Percentiles rank a stretch among this genome's conserved stretches.
Conservation (phyloP, 352 stramenopile species). For the Globisporangium cylindrosporum region DNA sequence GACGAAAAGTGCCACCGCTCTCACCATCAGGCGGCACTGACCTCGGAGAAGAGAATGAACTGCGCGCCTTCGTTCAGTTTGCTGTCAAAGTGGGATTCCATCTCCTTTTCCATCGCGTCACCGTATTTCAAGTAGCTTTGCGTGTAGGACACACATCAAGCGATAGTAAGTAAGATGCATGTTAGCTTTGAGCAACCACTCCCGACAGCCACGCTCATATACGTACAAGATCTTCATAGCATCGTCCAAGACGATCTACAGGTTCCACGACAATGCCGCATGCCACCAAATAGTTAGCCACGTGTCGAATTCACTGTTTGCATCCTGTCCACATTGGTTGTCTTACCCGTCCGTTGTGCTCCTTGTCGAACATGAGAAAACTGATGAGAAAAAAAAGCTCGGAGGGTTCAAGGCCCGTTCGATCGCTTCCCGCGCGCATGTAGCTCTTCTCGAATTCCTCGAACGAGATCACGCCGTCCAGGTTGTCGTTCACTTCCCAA, state of each 20-base stretch:
- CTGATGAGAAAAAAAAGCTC: conserved; percentile 83
- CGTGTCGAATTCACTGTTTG: not conserved
- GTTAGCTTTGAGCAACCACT: not conserved
- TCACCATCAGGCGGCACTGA: conserved; percentile 10
- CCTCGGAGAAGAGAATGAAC: conserved; percentile 62
- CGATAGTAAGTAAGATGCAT: not conserved
- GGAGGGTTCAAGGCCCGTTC: conserved; percentile 60
- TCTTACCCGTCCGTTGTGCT: conserved; percentile 36
- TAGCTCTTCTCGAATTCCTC: conserved; percentile 80
- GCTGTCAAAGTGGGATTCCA: conserved; percentile 70
- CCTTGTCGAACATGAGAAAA: conserved; percentile 84
- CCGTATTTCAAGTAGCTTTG: conserved; percentile 74
- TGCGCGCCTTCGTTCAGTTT: conserved; percentile 60
- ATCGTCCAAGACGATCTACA: conserved; percentile 70
- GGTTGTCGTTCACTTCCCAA: conserved; percentile 79
- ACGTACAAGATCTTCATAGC: conserved; percentile 74
- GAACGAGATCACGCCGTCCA: conserved; percentile 69
- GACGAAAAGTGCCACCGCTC: too few relatives aligned
- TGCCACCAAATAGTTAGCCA: not conserved
- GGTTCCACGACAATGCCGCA: not conserved
- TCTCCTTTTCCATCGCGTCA: conserved; percentile 76
- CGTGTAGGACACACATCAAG: not conserved
- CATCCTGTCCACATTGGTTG: not conserved
- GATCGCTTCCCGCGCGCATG: conserved; percentile 56
- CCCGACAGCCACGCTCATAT: not conserved